These are phyloP conservation scores for Pythium insidiosum DNA, from an alignment of 352 stramenopile species.

Conservation along the genomic window DNA sequence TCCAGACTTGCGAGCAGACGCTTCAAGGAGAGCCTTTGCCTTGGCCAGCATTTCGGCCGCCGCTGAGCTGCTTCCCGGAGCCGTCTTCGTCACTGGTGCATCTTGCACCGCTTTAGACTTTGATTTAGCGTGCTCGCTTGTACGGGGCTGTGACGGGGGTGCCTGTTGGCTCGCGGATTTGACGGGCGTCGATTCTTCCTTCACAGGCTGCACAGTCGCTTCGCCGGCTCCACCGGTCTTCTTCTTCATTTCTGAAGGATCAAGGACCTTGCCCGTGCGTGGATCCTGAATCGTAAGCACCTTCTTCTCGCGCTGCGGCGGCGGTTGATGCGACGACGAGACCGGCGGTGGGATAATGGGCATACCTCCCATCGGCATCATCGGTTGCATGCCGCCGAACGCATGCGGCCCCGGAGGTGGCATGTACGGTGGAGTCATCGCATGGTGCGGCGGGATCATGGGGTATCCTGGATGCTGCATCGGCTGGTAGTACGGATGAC, in stretches of 20 bases:
- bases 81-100: no score
- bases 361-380: no score
- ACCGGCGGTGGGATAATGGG: neutral
- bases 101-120: no score
- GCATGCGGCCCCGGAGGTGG: constrained; percentile 9
- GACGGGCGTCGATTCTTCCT: constrained; percentile 1
- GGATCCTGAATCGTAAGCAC: constrained; percentile 23
- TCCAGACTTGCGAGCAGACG: no score
- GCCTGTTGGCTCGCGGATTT: no score
- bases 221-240: no score
- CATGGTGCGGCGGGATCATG: constrained; percentile 5
- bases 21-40: constrained; percentile 3
- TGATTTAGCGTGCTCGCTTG: no score
- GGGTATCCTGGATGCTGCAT: constrained; percentile 14
- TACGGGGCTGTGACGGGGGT: no score
- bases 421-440: constrained; percentile 12
- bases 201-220: constrained; percentile 3
- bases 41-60: constrained; percentile 15
- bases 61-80: neutral
- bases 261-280: constrained; percentile 14
- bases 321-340: neutral
- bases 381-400: neutral
- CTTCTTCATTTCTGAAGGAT: no score
- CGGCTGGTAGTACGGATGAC: constrained; percentile 16
- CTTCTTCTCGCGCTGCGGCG: constrained; percentile 25